Evolutionary conservation across 768 basidiomycete genomes (phyloP), one percentile per base, ranked within the genome.

Genomic region (Artomyces pyxidatus): DNA sequence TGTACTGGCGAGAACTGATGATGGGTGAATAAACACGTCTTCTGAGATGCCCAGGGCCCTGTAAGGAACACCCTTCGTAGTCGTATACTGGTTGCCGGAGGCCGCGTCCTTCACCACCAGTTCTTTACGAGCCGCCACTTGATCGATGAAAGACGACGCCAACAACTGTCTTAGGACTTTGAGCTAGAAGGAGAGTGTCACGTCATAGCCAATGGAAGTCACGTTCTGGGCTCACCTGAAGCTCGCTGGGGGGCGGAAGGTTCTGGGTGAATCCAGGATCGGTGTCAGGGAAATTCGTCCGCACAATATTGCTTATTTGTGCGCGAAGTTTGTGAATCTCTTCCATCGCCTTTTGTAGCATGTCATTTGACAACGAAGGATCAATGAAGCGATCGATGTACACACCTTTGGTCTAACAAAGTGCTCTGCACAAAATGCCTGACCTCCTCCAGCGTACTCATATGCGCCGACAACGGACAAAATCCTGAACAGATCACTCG

Each of bases 381-480:
- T 2, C 7, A 8, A 47, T 19, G 16, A 4, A 22, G 42, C 6
- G 8, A 53, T 70, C 29, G 59, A n/a, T n/a, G n/a, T n/a, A n/a
- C n/a, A n/a, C n/a, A 92, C 94, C 75, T 97, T 98, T 0, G 76
- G 75, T 53, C 92, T 73, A 19, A 98, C 85, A 58, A 96, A 99
- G 64, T 98, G 90, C 32, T 88, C 81, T 10, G 69, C 65, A 63
- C 96, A 99, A 65, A 98, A 99, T 19, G 74, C 64, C 49, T 77
- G 75, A 2, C 81, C 81, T 22, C 87, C 88, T 8, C 88, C 85
- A 19, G 87, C 86, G 63, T 86, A 95, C 63, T 96, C 94, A 63
- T 92, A 98, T 3, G 95, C 96, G 0, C 96, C 96, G 16, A 96
- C 82, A n/a, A 95, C 91, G 12, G 94, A 93, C 8, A 99, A 72